These are phyloP conservation scores for Solanum clarkiae DNA, from an alignment of 257 asterid species.

Conservation along the genomic window DNA sequence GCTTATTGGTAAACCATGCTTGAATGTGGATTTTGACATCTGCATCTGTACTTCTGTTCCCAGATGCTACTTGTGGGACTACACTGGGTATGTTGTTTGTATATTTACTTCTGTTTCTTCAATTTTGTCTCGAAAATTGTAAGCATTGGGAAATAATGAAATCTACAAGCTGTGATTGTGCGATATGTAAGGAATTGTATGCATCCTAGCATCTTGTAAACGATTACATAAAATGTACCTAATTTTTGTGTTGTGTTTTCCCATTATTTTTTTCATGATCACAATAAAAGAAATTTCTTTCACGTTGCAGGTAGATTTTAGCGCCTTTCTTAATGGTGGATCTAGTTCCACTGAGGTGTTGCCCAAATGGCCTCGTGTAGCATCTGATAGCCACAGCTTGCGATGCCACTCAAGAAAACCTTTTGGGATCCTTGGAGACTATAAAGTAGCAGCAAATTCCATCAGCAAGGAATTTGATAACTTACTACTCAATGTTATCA, in stretches of 20 bases:
- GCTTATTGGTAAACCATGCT: not conserved
- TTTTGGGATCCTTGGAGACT: conserved; percentile 37
- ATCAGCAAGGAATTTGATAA: conserved; percentile 59
- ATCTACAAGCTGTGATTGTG: not conserved
- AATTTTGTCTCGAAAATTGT: not conserved
- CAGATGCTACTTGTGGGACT: no score
- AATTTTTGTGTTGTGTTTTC: not conserved
- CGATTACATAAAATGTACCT: not conserved
- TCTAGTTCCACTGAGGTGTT: conserved; percentile 20
- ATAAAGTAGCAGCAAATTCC: conserved; percentile 37
- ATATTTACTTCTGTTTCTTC: not conserved
- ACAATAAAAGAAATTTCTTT: not conserved
- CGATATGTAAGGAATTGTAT: not conserved
- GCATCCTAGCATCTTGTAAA: not conserved
- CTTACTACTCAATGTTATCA: conserved; percentile 57
- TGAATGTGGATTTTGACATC: not conserved
- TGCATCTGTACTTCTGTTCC: not conserved
- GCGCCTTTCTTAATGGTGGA: conserved; percentile 34
- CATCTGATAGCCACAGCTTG: conserved; percentile 17
- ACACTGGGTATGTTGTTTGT: no score
- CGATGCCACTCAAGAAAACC: conserved; percentile 59
- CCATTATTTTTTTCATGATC: not conserved
- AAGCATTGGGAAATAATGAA: not conserved
- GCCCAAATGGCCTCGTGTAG: conserved; percentile 30
- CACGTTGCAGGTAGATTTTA: conserved; percentile 52